Conservation (phyloP, 805 yeast species). For the Schwanniomyces occidentalis region DNA sequence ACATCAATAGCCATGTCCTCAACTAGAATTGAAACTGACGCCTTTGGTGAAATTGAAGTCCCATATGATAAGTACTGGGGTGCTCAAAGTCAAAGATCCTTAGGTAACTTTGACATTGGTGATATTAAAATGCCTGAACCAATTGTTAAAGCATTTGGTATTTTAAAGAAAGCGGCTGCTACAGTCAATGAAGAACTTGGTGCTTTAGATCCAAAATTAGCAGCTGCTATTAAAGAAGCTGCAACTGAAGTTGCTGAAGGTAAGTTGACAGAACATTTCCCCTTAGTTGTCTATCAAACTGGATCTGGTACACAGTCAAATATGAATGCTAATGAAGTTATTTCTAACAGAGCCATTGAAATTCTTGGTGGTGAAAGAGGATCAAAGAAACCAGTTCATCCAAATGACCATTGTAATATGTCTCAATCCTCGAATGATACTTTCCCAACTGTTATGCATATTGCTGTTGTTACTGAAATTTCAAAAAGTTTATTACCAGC, state of each 20-base stretch:
- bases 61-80: slow-evolving; percentile 38
- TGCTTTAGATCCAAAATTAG: slow-evolving; percentile 30
- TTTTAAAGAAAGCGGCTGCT: slow-evolving; percentile 41
- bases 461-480: slow-evolving; percentile 40
- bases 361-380: slow-evolving; percentile 39
- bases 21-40: slow-evolving; percentile 34
- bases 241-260: slow-evolving; percentile 41
- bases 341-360: slow-evolving; percentile 40
- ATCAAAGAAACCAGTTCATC: slow-evolving; percentile 39
- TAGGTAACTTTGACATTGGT: slow-evolving; percentile 39
- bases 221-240: slow-evolving; percentile 36
- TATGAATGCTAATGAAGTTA: slow-evolving; percentile 44
- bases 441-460: slow-evolving; percentile 43
- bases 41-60: slow-evolving; percentile 39
- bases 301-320: slow-evolving; percentile 43
- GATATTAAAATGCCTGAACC: slow-evolving; percentile 38
- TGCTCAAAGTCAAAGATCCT: slow-evolving; percentile 40
- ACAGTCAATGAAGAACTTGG: slow-evolving; percentile 36
- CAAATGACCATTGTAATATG: slow-evolving; percentile 43
- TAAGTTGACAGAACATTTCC: slow-evolving; percentile 38
- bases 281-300: slow-evolving; percentile 42
- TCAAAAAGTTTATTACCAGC: slow-evolving; percentile 29
- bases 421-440: slow-evolving; percentile 41
- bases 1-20: not conserved
- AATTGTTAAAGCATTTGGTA: slow-evolving; percentile 35